These are phyloP conservation scores for Tetrahymena borealis DNA, from an alignment of 73 alveolate genomes.

Conservation along the genomic window DNA sequence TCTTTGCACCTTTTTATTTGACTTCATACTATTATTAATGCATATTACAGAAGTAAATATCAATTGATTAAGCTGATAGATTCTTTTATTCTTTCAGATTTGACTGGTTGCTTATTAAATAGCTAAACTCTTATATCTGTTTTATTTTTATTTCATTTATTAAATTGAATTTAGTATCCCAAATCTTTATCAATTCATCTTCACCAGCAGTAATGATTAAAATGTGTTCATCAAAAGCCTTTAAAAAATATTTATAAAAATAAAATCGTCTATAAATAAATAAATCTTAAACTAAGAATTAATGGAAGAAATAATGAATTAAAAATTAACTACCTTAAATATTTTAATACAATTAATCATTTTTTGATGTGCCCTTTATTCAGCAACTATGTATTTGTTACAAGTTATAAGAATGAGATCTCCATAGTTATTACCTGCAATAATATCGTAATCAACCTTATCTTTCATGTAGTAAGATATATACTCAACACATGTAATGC, in stretches of 20 bases:
- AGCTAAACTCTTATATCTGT: slow-evolving; percentile 14
- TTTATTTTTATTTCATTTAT: slow-evolving; percentile 39
- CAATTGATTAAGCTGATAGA: slow-evolving; percentile 40
- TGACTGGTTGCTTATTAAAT: neutral
- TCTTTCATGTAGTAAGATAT: slow-evolving; percentile 56
- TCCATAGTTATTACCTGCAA: slow-evolving; percentile 83
- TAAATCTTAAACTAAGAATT: no score
- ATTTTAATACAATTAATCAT: slow-evolving; percentile 80
- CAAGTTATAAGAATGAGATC: slow-evolving; percentile 74
- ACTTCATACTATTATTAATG: neutral
- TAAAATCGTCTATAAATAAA: no score
- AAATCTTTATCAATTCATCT: slow-evolving; percentile 83
- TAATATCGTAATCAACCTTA: slow-evolving; percentile 66
- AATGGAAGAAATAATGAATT: no score
- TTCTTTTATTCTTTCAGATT: neutral
- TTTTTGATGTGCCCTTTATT: slow-evolving; percentile 81
- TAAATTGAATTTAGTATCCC: slow-evolving; percentile 74
- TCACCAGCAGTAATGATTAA: slow-evolving; percentile 85
- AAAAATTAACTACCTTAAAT: slow-evolving; percentile 26
- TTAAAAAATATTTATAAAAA: neutral
- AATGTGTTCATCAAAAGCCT: slow-evolving; percentile 31
- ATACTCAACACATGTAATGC: slow-evolving; percentile 35
- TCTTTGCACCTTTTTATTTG: neutral
- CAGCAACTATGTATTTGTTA: slow-evolving; percentile 69
- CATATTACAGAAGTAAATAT: slow-evolving; percentile 27